Percentiles rank a stretch among this genome's conserved stretches.
phyloP scores from a whole-genome alignment of 805 yeast genomes.

The Alloascoidea africana region DNA sequence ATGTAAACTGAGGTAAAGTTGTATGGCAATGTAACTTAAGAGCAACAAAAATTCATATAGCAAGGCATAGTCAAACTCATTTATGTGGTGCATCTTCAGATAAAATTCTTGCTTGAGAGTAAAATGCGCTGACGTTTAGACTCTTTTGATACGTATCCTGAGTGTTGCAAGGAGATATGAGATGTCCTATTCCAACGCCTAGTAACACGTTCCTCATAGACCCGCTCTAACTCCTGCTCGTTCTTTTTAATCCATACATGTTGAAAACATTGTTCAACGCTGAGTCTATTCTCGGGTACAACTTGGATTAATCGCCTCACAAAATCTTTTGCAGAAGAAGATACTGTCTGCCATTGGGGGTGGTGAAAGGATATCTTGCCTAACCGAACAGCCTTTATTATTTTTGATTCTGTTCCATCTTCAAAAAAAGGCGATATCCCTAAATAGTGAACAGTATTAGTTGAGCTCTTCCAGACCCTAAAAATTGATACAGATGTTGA shows the following conservation, averaged over 20 bases:
- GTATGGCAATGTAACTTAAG: no score
- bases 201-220: slow-evolving; percentile 22
- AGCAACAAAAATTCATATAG: no score
- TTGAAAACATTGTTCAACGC: slow-evolving; percentile 23
- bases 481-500: not conserved
- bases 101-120: no score
- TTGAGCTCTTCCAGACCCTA: not conserved
- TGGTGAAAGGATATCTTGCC: slow-evolving; percentile 25
- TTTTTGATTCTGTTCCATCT: slow-evolving; percentile 24
- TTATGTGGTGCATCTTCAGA: no score
- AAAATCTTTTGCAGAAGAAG: slow-evolving; percentile 28
- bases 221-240: slow-evolving; percentile 17
- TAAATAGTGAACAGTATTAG: not conserved
- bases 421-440: slow-evolving; percentile 53
- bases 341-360: slow-evolving; percentile 27
- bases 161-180: no score
- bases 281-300: slow-evolving; percentile 22
- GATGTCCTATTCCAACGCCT: not conserved
- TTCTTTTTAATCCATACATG: slow-evolving; percentile 35
- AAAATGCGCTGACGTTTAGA: no score
- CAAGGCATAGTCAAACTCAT: no score
- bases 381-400: slow-evolving; percentile 24
- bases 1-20: no score
- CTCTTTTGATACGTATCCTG: no score
- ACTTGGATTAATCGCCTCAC: slow-evolving; percentile 24